A percentile compares a stretch with the other conserved stretches of the same genome.
phyloP scores from a whole-genome alignment of 2,329 filamentous ascomycete species.

The Pseudocercospora musae region DNA sequence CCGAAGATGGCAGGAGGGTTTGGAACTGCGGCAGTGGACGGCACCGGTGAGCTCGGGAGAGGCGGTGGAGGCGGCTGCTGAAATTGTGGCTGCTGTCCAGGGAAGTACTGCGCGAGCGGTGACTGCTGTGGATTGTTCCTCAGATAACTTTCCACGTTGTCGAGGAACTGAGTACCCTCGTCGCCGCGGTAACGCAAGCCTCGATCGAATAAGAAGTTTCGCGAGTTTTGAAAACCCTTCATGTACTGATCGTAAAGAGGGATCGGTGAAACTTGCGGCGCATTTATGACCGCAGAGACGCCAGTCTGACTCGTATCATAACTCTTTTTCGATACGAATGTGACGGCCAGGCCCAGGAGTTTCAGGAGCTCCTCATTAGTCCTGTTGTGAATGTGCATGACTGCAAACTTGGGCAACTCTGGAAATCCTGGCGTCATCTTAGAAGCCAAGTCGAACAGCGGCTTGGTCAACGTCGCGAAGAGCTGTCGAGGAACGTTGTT shows the following conservation, averaged over 20 bases:
- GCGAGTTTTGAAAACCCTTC: not conserved
- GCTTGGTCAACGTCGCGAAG: not conserved
- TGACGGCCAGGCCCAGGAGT: not conserved
- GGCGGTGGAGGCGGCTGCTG: not conserved
- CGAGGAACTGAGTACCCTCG: not conserved
- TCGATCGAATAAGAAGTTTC: not conserved
- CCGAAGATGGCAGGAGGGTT: not conserved
- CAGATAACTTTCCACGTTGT: not conserved
- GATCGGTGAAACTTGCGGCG: not conserved
- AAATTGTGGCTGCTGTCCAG: not conserved
- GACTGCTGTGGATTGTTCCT: not conserved
- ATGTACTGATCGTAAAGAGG: not conserved
- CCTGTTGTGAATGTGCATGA: not conserved
- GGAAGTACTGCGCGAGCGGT: not conserved
- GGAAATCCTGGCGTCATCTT: not conserved
- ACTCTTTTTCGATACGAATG: not conserved
- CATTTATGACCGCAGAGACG: not conserved
- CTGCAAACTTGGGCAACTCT: not conserved
- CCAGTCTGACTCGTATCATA: not conserved
- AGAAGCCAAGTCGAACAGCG: not conserved
- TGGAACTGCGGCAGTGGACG: not conserved
- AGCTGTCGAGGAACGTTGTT: not conserved
- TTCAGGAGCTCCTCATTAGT: not conserved
- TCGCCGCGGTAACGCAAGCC: not conserved
- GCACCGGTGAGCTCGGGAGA: not conserved